phyloP scores from a whole-genome alignment of 208 protist species.

The Leishmania amazonensis region DNA sequence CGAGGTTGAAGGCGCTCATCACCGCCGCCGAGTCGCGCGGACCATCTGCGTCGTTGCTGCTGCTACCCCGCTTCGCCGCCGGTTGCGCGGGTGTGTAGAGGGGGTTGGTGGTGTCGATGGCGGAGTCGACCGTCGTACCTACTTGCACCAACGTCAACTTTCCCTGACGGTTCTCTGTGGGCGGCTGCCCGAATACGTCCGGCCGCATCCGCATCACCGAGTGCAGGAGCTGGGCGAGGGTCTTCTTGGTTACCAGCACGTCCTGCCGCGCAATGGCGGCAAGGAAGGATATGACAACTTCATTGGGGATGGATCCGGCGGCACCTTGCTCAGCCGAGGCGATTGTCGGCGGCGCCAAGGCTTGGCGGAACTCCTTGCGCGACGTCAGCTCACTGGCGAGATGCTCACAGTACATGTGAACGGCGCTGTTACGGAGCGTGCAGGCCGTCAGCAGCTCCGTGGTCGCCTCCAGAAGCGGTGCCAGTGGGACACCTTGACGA shows the following conservation, averaged over 20 bases:
- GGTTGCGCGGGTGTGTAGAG: slow-evolving; percentile 27
- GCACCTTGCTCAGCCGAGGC: slow-evolving; percentile 38
- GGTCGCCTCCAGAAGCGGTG: slow-evolving; percentile 59
- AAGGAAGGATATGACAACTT: slow-evolving; percentile 80
- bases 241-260: slow-evolving; percentile 60
- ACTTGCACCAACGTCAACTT: slow-evolving; percentile 45
- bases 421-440: slow-evolving; percentile 50
- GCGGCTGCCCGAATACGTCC: slow-evolving; percentile 87
- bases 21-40: slow-evolving; percentile 22
- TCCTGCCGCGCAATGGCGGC: slow-evolving; percentile 75
- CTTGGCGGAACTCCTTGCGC: slow-evolving; percentile 61
- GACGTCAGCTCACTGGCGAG: slow-evolving; percentile 57
- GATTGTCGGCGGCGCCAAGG: slow-evolving; percentile 69
- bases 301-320: slow-evolving; percentile 54
- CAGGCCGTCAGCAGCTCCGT: slow-evolving; percentile 63
- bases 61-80: not conserved
- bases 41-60: slow-evolving; percentile 3
- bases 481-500: slow-evolving; percentile 48
- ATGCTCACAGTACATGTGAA: slow-evolving; percentile 70
- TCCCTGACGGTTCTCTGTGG: slow-evolving; percentile 57
- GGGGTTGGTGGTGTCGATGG: slow-evolving; percentile 37
- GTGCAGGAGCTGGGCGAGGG: slow-evolving; percentile 63
- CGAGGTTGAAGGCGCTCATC: slow-evolving; percentile 44
- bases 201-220: slow-evolving; percentile 58
- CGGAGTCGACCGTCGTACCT: slow-evolving; percentile 30